Conservation (phyloP, 2,329 filamentous ascomycete genomes). For the Hypoxylon sp. region DNA sequence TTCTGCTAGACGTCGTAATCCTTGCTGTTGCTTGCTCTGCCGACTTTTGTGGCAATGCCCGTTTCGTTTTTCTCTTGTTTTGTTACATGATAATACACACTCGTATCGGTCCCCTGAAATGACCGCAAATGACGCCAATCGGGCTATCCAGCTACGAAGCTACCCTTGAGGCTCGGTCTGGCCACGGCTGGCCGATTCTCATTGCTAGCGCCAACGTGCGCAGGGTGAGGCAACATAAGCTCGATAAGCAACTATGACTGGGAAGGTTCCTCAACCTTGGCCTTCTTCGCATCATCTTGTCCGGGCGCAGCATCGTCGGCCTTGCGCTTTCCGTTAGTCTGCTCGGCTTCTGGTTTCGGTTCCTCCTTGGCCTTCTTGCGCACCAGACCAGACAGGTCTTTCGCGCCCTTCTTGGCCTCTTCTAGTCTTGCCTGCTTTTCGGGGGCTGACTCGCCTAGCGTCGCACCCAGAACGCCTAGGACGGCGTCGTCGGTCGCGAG, state of each 20-base stretch:
- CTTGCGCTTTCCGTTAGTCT: slow-evolving; percentile 55
- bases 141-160: too few species aligned
- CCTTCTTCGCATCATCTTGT: slow-evolving; percentile 49
- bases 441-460: slow-evolving; percentile 67
- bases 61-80: neutral
- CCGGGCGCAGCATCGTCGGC: slow-evolving; percentile 47
- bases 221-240: neutral
- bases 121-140: neutral
- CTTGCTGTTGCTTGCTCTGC: neutral
- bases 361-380: slow-evolving; percentile 66
- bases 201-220: neutral
- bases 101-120: neutral
- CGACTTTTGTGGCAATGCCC: too few species aligned
- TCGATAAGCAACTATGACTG: slow-evolving; percentile 8
- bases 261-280: slow-evolving; percentile 44
- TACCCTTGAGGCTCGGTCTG: neutral
- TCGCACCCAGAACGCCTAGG: slow-evolving; percentile 69
- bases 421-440: slow-evolving; percentile 71
- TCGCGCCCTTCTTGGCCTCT: slow-evolving; percentile 77
- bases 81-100: slow-evolving; percentile 22
- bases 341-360: slow-evolving; percentile 40
- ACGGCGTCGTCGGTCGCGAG: slow-evolving; percentile 59
- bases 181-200: neutral
- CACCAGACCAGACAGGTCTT: slow-evolving; percentile 76
- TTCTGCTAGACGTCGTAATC: neutral